These are phyloP conservation scores for Scopulariopsis brevicaulis DNA, from an alignment of 2,329 filamentous ascomycete species.

Conservation along the genomic window DNA sequence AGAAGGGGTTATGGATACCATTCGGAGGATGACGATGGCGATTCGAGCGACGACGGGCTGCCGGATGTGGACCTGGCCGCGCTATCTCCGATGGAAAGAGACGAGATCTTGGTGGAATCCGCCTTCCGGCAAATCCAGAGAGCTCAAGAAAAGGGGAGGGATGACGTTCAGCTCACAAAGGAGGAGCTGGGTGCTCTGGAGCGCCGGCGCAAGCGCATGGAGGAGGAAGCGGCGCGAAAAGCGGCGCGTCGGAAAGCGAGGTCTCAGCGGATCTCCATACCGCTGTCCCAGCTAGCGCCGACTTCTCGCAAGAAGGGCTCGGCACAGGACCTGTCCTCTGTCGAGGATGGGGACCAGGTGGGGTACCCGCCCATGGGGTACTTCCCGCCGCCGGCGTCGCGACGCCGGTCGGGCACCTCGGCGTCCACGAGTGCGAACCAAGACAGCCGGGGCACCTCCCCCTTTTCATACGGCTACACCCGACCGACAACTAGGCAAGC, in stretches of 20 bases:
- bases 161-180: slow-evolving; percentile 68
- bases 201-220: slow-evolving; percentile 49
- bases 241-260: slow-evolving; percentile 17
- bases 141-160: slow-evolving; percentile 64
- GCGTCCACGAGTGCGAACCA: slow-evolving; percentile 17
- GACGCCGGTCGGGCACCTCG: slow-evolving; percentile 29
- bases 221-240: slow-evolving; percentile 27
- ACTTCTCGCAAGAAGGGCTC: slow-evolving; percentile 14
- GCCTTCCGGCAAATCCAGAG: slow-evolving; percentile 71
- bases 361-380: slow-evolving; percentile 37
- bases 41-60: slow-evolving; percentile 34
- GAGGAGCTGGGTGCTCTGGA: slow-evolving; percentile 75
- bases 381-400: slow-evolving; percentile 34
- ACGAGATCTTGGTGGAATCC: slow-evolving; percentile 65
- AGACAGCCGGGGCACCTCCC: slow-evolving; percentile 25
- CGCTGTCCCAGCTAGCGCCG: slow-evolving; percentile 38
- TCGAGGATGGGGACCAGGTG: slow-evolving; percentile 19
- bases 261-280: slow-evolving; percentile 38
- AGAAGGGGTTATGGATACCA: slow-evolving; percentile 4
- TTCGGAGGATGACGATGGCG: slow-evolving; percentile 27
- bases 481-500: slow-evolving; percentile 7
- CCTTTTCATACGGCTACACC: slow-evolving; percentile 34
- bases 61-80: slow-evolving; percentile 34
- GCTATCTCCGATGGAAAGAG: slow-evolving; percentile 48
- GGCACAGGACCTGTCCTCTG: slow-evolving; percentile 20